phyloP scores from a whole-genome alignment of 2,329 filamentous ascomycete species.

The Exserohilum turcica region DNA sequence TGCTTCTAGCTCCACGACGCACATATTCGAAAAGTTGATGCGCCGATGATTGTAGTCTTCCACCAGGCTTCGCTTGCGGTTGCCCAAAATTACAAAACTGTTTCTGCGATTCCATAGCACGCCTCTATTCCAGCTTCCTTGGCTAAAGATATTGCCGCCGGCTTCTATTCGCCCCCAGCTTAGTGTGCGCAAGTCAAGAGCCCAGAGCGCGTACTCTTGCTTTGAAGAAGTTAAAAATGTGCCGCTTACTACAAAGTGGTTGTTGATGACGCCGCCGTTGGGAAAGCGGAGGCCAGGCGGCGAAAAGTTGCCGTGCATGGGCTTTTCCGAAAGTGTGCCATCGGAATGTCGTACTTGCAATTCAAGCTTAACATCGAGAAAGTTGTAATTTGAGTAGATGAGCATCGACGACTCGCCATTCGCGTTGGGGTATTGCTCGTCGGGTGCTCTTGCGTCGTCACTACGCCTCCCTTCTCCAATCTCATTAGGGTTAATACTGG shows the following conservation, averaged over 20 bases:
- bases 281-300: slow-evolving; percentile 93
- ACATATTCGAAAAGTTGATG: slow-evolving; percentile 96
- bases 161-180: slow-evolving; percentile 97
- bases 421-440: slow-evolving; percentile 36
- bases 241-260: slow-evolving; percentile 94
- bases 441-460: slow-evolving; percentile 48
- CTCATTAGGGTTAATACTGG: slow-evolving; percentile 66
- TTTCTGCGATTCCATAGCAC: slow-evolving; percentile 92
- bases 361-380: slow-evolving; percentile 94
- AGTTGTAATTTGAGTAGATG: slow-evolving; percentile 99
- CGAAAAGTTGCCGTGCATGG: slow-evolving; percentile 84
- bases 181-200: slow-evolving; percentile 82
- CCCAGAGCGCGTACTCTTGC: slow-evolving; percentile 97
- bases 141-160: slow-evolving; percentile 87
- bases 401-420: slow-evolving; percentile 72
- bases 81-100: slow-evolving; percentile 92
- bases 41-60: slow-evolving; percentile 98
- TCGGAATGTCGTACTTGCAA: slow-evolving; percentile 86
- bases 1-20: slow-evolving; percentile 94
- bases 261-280: slow-evolving; percentile 93
- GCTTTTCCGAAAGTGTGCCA: slow-evolving; percentile 81
- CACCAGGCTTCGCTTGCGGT: slow-evolving; percentile 88
- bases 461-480: slow-evolving; percentile 63
- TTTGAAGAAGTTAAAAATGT: slow-evolving; percentile 98
- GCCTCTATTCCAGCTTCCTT: slow-evolving; percentile 97